Conservation (phyloP, 257 asterid species). For the Prunella vulgaris region DNA sequence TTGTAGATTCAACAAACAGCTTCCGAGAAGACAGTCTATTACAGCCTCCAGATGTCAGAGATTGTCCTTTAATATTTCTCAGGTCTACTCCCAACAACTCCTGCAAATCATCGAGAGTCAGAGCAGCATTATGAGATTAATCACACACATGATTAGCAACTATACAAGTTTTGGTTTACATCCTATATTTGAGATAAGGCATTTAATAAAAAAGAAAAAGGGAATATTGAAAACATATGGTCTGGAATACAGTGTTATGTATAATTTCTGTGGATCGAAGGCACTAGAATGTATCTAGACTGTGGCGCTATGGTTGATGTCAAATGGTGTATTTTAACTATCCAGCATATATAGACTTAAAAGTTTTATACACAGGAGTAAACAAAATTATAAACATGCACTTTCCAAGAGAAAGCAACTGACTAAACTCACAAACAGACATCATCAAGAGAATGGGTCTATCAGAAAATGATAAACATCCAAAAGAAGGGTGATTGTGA, state of each 20-base stretch:
- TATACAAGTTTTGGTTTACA: background rate
- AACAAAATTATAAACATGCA: background rate
- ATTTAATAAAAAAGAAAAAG: background rate
- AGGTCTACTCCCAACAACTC: constrained; percentile 50
- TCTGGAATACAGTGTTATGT: background rate
- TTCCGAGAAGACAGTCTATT: constrained; percentile 60
- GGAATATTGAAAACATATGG: background rate
- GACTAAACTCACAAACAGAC: constrained; percentile 13
- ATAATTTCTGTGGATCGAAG: background rate
- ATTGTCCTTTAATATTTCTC: constrained; percentile 59
- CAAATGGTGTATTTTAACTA: background rate
- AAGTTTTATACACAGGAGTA: background rate
- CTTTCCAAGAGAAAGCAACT: background rate
- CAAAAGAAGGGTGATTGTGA: background rate
- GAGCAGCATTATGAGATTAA: background rate
- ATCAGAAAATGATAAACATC: background rate
- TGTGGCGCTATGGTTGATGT: background rate
- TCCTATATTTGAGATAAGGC: background rate
- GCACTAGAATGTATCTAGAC: background rate
- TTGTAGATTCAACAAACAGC: constrained; percentile 55
- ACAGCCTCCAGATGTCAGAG: constrained; percentile 44
- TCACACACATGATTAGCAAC: background rate
- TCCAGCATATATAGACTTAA: background rate
- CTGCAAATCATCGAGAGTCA: constrained; percentile 35
- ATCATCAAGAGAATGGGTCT: background rate